Evolutionary conservation across 305 asterid genomes (phyloP).

Genomic region (Rubia balearica): DNA sequence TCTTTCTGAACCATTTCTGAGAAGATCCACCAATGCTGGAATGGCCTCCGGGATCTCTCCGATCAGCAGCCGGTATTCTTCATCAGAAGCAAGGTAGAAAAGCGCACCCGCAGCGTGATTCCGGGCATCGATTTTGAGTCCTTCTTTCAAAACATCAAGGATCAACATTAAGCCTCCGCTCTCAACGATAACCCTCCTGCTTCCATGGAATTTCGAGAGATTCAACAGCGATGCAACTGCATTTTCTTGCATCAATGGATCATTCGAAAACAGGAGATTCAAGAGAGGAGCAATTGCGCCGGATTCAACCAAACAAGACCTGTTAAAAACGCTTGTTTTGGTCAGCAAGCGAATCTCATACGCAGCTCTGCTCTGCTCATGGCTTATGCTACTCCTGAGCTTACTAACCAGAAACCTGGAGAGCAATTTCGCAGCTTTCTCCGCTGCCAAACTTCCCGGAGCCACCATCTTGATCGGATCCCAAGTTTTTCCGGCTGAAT

Average conservation of each 20-base stretch:
- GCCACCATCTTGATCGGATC: constrained; percentile 16
- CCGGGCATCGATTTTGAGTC: constrained; percentile 50
- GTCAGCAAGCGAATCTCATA: constrained; percentile 74
- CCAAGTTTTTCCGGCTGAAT: constrained; percentile 23
- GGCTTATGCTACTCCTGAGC: constrained; percentile 33
- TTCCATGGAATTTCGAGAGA: constrained; percentile 42
- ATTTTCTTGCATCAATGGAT: constrained; percentile 45
- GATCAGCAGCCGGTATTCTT: constrained; percentile 44
- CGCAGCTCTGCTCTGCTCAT: constrained; percentile 40
- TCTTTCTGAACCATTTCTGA: constrained; percentile 37
- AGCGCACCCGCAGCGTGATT: constrained; percentile 67
- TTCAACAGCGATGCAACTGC: constrained; percentile 55
- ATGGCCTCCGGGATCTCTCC: constrained; percentile 46
- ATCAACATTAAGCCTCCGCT: constrained; percentile 42
- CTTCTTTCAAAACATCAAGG: constrained; percentile 36
- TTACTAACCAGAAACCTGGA: constrained; percentile 43
- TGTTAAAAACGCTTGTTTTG: constrained; percentile 63
- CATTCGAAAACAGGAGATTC: constrained; percentile 28
- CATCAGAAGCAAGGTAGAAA: constrained; percentile 67
- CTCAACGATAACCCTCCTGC: constrained; percentile 37
- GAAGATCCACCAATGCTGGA: constrained; percentile 40
- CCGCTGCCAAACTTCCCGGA: constrained; percentile 36
- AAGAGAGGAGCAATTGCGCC: constrained; percentile 45
- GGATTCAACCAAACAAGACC: constrained; percentile 72
- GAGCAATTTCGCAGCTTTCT: constrained; percentile 43